Conservation (phyloP, 495 filamentous ascomycete species). For the Copromyces sp. region DNA sequence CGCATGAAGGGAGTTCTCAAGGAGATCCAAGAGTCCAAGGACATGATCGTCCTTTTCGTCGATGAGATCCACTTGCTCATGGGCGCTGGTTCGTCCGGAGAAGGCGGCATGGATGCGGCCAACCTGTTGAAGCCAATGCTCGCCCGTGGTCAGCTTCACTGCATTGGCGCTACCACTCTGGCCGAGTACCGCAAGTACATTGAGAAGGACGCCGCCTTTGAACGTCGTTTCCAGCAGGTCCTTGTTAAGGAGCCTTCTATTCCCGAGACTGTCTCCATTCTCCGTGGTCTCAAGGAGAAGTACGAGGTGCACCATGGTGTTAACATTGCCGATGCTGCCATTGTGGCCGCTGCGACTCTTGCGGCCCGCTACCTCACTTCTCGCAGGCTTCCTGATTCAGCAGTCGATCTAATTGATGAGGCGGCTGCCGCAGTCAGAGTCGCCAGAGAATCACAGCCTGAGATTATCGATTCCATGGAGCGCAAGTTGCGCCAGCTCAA, state of each 20-base stretch:
- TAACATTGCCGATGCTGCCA: conserved; percentile 84
- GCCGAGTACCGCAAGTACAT: conserved; percentile 98
- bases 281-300: conserved; percentile 91
- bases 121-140: conserved; percentile 97
- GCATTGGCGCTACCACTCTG: conserved; percentile 92
- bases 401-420: conserved; percentile 92
- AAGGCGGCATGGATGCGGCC: conserved; percentile 97
- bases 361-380: conserved; percentile 86
- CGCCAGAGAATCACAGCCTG: conserved; percentile 88
- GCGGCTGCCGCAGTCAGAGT: conserved; percentile 91
- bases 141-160: conserved; percentile 90
- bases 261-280: conserved; percentile 87
- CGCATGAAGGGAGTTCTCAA: conserved; percentile 98
- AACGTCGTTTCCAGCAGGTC: conserved; percentile 97
- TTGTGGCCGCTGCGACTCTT: conserved; percentile 80
- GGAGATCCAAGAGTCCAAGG: conserved; percentile 91
- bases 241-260: conserved; percentile 86
- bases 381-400: conserved; percentile 86
- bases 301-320: conserved; percentile 98
- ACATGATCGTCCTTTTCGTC: conserved; percentile 94
- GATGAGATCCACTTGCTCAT: conserved; percentile 98
- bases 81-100: conserved; percentile 86
- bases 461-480: conserved; percentile 86
- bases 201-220: conserved; percentile 95
- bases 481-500: conserved; percentile 78